Base-by-base conservation (phyloP, 768 basidiomycete genomes). In the Infundibulicybe gibba region DNA sequence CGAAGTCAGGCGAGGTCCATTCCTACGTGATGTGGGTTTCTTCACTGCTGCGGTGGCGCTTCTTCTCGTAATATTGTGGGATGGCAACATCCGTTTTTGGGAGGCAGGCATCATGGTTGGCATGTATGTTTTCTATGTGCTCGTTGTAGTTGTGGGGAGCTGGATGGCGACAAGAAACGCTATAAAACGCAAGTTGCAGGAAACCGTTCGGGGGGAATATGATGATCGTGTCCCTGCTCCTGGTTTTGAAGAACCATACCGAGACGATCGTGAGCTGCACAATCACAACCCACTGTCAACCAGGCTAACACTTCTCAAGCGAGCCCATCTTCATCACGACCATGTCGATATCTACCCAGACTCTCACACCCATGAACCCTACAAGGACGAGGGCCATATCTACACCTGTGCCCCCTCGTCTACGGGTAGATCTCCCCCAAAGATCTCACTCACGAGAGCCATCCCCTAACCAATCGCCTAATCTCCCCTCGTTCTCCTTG, bases 1-100 rank as follows among this genome's bases (percentile, higher is more conserved):
- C 68, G 79, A 81, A 54, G 93, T 98, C 21, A 72, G 85, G 31
- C 81, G 74, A 0, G 70, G 74, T 14, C 85, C 90, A 0, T 99
- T 98, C 69, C 66, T 97, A 10, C 86, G 97, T 33, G 97, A 99
- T 63, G 89, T 95, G 30, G 85, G 90, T 5, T 98, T 98, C 75
- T 97, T 97, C 67, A 82, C 88, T n/a, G 56, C 80, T 9, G 87
- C 95, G 0, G 82, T 97, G 35, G 45, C 66, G n/a, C 54, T 89
- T n/a, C 72, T 97, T 1, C 73, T 98, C 11, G 59, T 76, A 13
- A 90, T 90, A 32, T 75, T 97, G 6, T 79, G 75, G 59, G 97
- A 99, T 59, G 81, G 85, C 5, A 65, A 67, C 20, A 84, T 99
- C 44, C 68, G 68, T 43, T 64, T 71, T 6, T 83, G 79, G 77